Conservation (phyloP, 225 moss, liverwort and hornwort genomes). For the Bryum argenteum region DNA sequence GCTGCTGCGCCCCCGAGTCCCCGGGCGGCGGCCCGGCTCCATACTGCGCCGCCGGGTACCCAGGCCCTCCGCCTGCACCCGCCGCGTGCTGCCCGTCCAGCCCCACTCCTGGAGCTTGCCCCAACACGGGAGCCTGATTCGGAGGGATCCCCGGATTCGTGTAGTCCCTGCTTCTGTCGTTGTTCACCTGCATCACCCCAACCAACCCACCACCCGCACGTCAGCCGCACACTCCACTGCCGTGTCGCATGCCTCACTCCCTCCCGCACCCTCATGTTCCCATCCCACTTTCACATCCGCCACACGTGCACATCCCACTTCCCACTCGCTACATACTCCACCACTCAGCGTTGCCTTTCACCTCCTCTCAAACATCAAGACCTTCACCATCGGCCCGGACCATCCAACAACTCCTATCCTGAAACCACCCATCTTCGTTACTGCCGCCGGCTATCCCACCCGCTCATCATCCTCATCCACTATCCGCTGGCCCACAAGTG, state of each 20-base stretch:
- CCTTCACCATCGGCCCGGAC: not conserved
- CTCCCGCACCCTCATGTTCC: not conserved
- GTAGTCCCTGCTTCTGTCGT: constrained; percentile 96
- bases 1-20: constrained; percentile 78
- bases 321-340: not conserved
- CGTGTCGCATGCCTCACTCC: not conserved
- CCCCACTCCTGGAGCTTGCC: constrained; percentile 70
- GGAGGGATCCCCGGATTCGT: constrained; percentile 89
- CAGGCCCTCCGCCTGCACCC: constrained; percentile 61
- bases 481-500: constrained; percentile 25
- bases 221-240: constrained; percentile 34
- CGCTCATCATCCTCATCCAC: constrained; percentile 21
- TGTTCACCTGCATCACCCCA: constrained; percentile 76
- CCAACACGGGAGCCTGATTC: constrained; percentile 86
- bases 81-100: constrained; percentile 59
- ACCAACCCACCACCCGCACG: constrained; percentile 8
- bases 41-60: constrained; percentile 70
- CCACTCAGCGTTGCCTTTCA: not conserved
- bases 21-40: constrained; percentile 76
- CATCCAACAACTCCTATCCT: not conserved
- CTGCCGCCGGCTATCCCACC: not conserved
- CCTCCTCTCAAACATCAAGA: not conserved
- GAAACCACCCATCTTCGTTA: constrained; percentile 15
- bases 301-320: not conserved
- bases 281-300: not conserved